These are phyloP conservation scores for Psidium guajava DNA, from an alignment of 345 rosid genomes.

Conservation along the genomic window DNA sequence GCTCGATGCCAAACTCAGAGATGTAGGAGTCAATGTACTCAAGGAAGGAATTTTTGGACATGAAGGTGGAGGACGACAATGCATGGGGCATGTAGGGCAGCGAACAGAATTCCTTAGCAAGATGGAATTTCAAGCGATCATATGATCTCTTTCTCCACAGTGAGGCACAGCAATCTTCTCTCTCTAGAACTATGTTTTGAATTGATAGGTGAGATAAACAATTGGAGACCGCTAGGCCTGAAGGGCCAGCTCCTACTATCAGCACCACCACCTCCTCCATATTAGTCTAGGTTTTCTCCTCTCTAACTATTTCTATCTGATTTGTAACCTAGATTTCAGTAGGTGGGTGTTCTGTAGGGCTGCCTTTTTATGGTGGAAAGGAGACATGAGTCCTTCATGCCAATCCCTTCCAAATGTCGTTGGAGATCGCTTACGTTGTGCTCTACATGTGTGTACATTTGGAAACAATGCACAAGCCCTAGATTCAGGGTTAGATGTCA, in stretches of 20 bases:
- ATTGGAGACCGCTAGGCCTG: conserved; percentile 2
- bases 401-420: not conserved
- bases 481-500: not conserved
- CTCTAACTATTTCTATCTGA: not conserved
- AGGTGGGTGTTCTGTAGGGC: not conserved
- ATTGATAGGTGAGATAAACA: conserved; percentile 3
- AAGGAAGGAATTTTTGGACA: conserved; percentile 1
- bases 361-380: not conserved
- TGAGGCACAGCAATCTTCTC: conserved; percentile 11
- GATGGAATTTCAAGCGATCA: conserved; percentile 9
- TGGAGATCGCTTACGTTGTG: not conserved
- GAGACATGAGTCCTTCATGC: not conserved
- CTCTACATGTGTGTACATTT: not conserved
- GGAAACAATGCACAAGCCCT: not conserved
- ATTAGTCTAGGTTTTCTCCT: not conserved
- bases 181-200: conserved; percentile 3
- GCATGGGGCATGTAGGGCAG: conserved; percentile 9
- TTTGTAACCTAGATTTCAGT: not conserved
- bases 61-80: not conserved
- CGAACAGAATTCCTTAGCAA: conserved; percentile 1
- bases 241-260: conserved; percentile 5
- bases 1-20: not conserved
- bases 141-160: conserved; percentile 15
- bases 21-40: conserved; percentile 9
- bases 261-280: conserved; percentile 2